Evolutionary conservation across 2,329 filamentous ascomycete species (phyloP).

Genomic region (Fonsecaea nubica): DNA sequence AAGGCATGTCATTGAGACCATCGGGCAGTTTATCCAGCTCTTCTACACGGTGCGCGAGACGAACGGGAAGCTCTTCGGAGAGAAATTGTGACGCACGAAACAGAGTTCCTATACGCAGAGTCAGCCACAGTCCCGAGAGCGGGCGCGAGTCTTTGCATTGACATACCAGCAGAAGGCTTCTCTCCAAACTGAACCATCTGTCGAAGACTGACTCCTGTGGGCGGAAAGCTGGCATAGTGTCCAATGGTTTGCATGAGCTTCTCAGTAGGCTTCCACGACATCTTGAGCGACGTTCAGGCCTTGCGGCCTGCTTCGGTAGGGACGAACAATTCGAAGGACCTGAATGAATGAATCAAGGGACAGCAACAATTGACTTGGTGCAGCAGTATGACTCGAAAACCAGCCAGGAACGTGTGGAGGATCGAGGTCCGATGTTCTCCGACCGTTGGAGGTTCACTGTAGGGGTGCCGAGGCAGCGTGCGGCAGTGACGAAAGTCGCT

Average conservation of each 20-base stretch:
- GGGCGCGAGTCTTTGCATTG: background rate
- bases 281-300: slow-evolving; percentile 51
- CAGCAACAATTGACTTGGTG: background rate
- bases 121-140: background rate
- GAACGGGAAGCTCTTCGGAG: slow-evolving; percentile 96
- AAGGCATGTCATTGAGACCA: slow-evolving; percentile 97
- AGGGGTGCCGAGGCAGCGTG: slow-evolving; percentile 29
- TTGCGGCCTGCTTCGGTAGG: slow-evolving; percentile 39
- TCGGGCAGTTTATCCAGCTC: slow-evolving; percentile 92
- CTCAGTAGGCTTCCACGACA: slow-evolving; percentile 94
- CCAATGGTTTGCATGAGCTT: slow-evolving; percentile 95
- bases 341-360: slow-evolving; percentile 16
- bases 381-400: slow-evolving; percentile 30
- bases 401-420: slow-evolving; percentile 17
- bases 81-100: slow-evolving; percentile 98
- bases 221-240: slow-evolving; percentile 96
- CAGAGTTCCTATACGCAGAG: slow-evolving; percentile 71
- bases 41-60: slow-evolving; percentile 92
- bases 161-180: slow-evolving; percentile 82
- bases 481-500: slow-evolving; percentile 8
- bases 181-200: slow-evolving; percentile 99
- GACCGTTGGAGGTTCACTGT: slow-evolving; percentile 21
- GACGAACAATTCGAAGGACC: slow-evolving; percentile 34
- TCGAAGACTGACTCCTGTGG: slow-evolving; percentile 91
- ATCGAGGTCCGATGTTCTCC: slow-evolving; percentile 36